Conservation (phyloP, 768 basidiomycete genomes). For the Psilocybe sp. region DNA sequence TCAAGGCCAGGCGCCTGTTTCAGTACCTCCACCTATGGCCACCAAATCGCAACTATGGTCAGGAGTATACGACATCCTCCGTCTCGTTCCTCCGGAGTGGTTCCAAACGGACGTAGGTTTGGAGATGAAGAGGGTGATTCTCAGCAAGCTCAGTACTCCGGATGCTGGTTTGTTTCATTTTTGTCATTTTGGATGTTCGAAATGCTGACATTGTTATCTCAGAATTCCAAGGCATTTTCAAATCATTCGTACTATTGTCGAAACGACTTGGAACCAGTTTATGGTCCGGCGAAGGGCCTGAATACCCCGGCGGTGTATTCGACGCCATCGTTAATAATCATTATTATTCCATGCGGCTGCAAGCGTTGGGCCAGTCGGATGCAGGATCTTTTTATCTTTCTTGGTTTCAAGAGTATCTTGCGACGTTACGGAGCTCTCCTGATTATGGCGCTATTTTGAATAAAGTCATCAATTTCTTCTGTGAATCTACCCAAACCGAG, state of each 20-base stretch:
- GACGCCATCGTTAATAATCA: constrained; percentile 82
- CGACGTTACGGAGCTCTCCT: constrained; percentile 46
- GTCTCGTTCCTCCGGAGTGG: constrained; percentile 48
- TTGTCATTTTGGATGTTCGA: constrained; percentile 9
- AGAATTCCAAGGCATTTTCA: constrained; percentile 63
- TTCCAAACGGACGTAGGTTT: constrained; percentile 29
- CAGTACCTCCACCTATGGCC: constrained; percentile 19
- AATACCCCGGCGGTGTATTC: constrained; percentile 77
- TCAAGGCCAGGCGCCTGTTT: neutral
- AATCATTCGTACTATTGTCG: constrained; percentile 57
- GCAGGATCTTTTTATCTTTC: constrained; percentile 48
- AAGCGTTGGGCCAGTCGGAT: constrained; percentile 25
- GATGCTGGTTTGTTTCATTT: constrained; percentile 13
- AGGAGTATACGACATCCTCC: constrained; percentile 40
- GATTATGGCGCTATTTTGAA: constrained; percentile 68
- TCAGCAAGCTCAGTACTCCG: constrained; percentile 39
- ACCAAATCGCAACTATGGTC: constrained; percentile 47
- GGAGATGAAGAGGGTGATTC: constrained; percentile 52
- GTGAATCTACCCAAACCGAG: constrained; percentile 79
- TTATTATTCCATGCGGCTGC: constrained; percentile 46
- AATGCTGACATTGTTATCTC: neutral
- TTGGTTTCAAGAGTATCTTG: constrained; percentile 67
- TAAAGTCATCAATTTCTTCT: constrained; percentile 69
- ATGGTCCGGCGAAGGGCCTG: constrained; percentile 69
- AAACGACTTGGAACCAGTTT: constrained; percentile 51